These are phyloP conservation scores for Camellia oleifera DNA, from an alignment of 179 eudicot genomes.

Conservation along the genomic window DNA sequence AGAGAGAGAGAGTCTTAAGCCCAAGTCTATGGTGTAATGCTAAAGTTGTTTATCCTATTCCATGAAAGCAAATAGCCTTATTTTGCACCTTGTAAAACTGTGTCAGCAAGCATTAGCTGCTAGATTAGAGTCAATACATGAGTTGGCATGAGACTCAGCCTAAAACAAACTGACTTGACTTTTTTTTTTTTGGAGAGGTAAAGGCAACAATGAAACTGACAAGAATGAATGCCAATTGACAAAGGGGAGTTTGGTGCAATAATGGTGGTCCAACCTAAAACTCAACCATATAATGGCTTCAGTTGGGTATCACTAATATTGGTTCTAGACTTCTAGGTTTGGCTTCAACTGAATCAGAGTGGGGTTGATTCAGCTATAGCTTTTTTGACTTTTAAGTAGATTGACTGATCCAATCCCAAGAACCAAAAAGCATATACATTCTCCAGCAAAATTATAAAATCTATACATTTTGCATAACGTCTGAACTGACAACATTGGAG, in stretches of 20 bases:
- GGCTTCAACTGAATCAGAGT: not conserved
- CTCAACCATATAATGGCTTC: not conserved
- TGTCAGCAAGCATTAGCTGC: not conserved
- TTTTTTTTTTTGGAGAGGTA: no score
- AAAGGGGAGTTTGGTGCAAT: constrained; percentile 1
- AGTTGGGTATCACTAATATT: not conserved
- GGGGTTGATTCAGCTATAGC: no score
- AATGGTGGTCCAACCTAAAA: not conserved
- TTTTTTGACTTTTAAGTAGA: not conserved
- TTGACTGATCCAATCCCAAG: not conserved
- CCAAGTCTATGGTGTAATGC: not conserved
- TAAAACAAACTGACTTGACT: no score
- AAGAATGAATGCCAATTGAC: not conserved
- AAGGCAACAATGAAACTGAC: not conserved
- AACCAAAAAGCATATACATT: not conserved
- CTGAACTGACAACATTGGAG: no score
- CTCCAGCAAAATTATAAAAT: not conserved
- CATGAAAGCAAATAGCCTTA: not conserved
- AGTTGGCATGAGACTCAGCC: not conserved
- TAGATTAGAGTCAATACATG: not conserved
- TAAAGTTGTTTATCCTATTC: not conserved
- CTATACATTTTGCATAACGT: no score
- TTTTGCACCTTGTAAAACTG: not conserved
- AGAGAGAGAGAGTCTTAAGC: no score
- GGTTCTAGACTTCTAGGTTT: not conserved